A percentile compares a stretch with the other conserved stretches of the same genome.
Evolutionary conservation across 805 yeast species (phyloP).

Genomic region (Yarrowia keelungensis): DNA sequence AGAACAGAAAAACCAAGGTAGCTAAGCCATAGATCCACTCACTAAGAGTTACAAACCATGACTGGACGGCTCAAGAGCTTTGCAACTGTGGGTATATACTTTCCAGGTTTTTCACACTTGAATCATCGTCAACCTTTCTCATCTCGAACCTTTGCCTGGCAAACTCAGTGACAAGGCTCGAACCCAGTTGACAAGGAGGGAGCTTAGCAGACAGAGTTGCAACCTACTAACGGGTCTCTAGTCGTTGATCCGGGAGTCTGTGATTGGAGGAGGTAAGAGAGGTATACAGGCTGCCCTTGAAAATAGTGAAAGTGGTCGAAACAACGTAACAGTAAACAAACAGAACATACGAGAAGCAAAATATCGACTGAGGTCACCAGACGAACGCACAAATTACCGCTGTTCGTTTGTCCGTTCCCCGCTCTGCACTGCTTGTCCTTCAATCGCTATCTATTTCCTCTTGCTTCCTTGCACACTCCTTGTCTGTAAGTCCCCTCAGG

Average conservation of each 20-base stretch:
- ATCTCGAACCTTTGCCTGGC: neutral
- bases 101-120: no score
- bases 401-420: no score
- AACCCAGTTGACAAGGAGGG: neutral
- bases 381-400: neutral
- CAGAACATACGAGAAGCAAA: neutral
- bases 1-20: no score
- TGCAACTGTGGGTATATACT: no score
- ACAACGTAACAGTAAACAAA: neutral
- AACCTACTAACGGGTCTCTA: neutral
- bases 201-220: neutral
- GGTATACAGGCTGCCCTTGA: neutral
- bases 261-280: neutral
- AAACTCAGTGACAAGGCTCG: conserved; percentile 3
- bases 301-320: no score
- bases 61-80: neutral
- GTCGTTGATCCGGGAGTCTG: neutral
- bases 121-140: no score
- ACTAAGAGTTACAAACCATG: neutral
- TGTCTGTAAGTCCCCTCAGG: conserved; percentile 1
- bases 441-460: no score
- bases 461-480: neutral
- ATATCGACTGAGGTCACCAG: no score
- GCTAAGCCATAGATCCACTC: no score
- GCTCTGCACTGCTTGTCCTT: no score